Evolutionary conservation across 73 alveolate species (phyloP).

Genomic region (Diophrys appendiculata): DNA sequence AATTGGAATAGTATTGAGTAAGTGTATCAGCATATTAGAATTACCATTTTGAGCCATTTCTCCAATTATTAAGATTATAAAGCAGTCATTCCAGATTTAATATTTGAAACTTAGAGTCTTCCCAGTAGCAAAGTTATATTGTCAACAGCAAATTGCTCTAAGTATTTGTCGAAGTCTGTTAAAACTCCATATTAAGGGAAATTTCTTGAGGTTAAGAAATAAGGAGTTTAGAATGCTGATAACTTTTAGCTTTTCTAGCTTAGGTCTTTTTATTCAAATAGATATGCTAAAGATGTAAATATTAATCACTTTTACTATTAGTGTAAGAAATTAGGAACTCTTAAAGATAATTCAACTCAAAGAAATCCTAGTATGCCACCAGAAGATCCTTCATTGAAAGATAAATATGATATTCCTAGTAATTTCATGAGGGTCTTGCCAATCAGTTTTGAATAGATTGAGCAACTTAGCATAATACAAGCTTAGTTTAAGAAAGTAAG

Average conservation of each 20-base stretch:
- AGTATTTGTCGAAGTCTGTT: neutral
- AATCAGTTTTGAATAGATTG: no score
- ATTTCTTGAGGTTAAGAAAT: neutral
- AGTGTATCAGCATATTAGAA: neutral
- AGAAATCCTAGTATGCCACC: neutral
- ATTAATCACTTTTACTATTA: neutral
- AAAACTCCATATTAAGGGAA: neutral
- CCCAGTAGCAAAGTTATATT: neutral
- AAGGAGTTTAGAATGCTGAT: neutral
- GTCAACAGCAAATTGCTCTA: neutral
- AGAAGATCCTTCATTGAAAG: neutral
- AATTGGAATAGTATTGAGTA: neutral
- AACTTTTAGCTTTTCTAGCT: neutral
- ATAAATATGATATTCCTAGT: no score
- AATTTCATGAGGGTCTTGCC: no score
- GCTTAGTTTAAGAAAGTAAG: no score
- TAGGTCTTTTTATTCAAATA: neutral
- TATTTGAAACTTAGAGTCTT: neutral
- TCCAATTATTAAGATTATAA: neutral
- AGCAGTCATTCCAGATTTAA: neutral
- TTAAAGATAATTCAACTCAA: neutral
- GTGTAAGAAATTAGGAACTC: neutral
- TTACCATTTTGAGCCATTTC: neutral
- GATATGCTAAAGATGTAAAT: neutral
- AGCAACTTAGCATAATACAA: no score